Percentiles rank a stretch among this genome's conserved stretches.
Conservation (phyloP, 257 asterid genomes). For the Gentiana straminea region DNA sequence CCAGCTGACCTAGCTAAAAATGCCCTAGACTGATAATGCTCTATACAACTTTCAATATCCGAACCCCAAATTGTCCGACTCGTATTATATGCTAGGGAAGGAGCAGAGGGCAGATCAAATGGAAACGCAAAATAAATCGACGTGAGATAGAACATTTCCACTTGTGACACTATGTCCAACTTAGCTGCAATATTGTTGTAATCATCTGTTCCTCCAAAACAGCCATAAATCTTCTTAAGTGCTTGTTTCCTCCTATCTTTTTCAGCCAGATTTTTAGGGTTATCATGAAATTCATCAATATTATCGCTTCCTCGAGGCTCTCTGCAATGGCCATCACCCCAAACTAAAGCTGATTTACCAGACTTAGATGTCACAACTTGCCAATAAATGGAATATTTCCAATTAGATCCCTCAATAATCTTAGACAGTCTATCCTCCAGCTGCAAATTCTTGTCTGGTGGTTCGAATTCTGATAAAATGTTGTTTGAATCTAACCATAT, state of each 20-base stretch:
- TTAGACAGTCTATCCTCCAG: constrained; percentile 59
- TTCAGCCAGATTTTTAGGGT: constrained; percentile 13
- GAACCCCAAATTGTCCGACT: constrained; percentile 77
- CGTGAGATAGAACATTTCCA: constrained; percentile 72
- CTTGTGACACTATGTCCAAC: constrained; percentile 59
- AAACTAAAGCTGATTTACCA: constrained; percentile 80
- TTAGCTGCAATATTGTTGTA: constrained; percentile 48
- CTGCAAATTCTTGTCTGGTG: constrained; percentile 58
- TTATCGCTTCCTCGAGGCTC: constrained; percentile 35
- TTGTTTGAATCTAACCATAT: constrained; percentile 66
- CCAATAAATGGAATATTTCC: constrained; percentile 91
- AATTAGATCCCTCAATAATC: constrained; percentile 75
- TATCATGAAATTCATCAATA: constrained; percentile 13
- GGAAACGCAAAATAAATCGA: constrained; percentile 87
- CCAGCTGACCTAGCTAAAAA: constrained; percentile 53
- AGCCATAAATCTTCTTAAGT: constrained; percentile 59
- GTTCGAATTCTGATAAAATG: constrained; percentile 55
- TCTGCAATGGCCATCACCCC: constrained; percentile 92
- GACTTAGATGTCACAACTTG: constrained; percentile 84
- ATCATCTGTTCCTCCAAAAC: constrained; percentile 67
- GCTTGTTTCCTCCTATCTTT: constrained; percentile 48
- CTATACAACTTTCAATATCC: constrained; percentile 37
- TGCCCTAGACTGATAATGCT: constrained; percentile 69
- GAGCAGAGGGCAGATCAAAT: constrained; percentile 81
- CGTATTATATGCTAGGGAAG: constrained; percentile 89